Conservation (phyloP, 2,329 filamentous ascomycete genomes). For the Phialophora expanda region DNA sequence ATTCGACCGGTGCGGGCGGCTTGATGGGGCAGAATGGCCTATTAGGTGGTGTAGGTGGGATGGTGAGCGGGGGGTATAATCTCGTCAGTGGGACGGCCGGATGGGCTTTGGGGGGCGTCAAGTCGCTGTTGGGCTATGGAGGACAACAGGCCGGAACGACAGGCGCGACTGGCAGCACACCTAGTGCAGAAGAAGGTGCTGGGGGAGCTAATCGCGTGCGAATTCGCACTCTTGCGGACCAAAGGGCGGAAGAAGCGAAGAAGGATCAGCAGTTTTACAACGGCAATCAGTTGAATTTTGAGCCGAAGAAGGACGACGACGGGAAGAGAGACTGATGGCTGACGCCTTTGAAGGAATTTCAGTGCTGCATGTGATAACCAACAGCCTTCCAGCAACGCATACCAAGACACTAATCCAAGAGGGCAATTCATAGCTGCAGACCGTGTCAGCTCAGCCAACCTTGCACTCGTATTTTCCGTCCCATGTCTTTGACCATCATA, state of each 20-base stretch:
- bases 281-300: constrained; percentile 81
- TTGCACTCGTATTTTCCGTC: not conserved
- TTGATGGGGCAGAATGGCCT: constrained; percentile 22
- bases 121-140: constrained; percentile 52
- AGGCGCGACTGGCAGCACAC: constrained; percentile 4
- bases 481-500: not conserved
- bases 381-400: not conserved
- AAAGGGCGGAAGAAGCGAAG: constrained; percentile 53
- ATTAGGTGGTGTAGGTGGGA: constrained; percentile 40
- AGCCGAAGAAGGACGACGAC: constrained; percentile 65
- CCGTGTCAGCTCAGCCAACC: not conserved
- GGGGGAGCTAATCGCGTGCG: constrained; percentile 43
- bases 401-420: not conserved
- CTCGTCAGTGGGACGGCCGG: constrained; percentile 52
- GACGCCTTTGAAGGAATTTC: not conserved
- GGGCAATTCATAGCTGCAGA: not conserved
- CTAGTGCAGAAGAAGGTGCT: constrained; percentile 32
- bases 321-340: constrained; percentile 43
- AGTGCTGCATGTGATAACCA: not conserved
- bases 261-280: constrained; percentile 78
- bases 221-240: constrained; percentile 60
- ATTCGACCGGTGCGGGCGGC: constrained; percentile 46
- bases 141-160: not conserved
- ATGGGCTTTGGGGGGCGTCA: constrained; percentile 50
- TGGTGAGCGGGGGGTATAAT: constrained; percentile 51